Percentiles rank a stretch among this genome's conserved stretches.
These are phyloP conservation scores for Chenopodium album DNA, from an alignment of 148 eudicot species.

Conservation along the genomic window DNA sequence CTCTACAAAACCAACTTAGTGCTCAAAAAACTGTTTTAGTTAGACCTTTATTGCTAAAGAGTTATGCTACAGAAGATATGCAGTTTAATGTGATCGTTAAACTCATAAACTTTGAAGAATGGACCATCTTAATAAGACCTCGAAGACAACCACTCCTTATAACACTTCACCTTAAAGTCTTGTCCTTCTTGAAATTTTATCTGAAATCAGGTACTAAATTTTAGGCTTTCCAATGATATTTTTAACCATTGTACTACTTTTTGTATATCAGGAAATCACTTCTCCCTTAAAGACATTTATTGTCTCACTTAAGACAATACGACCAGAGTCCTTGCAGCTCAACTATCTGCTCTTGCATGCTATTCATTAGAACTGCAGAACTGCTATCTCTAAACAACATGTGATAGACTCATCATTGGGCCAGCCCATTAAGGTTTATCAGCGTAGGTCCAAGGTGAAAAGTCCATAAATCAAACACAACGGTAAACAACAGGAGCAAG, in stretches of 20 bases:
- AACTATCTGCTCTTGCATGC: neutral
- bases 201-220: neutral
- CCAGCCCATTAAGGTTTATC: too few relatives aligned
- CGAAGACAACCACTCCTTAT: neutral
- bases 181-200: neutral
- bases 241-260: neutral
- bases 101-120: too few relatives aligned
- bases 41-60: too few relatives aligned
- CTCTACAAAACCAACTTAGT: neutral
- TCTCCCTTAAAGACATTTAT: neutral
- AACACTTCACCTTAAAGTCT: neutral
- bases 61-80: too few relatives aligned
- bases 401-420: too few relatives aligned
- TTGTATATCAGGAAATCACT: neutral
- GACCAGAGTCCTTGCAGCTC: neutral
- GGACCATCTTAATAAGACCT: neutral
- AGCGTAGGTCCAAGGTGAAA: too few relatives aligned
- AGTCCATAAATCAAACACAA: too few relatives aligned
- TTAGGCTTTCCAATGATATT: neutral
- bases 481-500: too few relatives aligned
- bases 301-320: neutral
- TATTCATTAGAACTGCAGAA: neutral
- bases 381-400: neutral
- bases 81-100: too few relatives aligned
- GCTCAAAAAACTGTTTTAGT: neutral